A percentile compares a stretch with the other conserved stretches of the same genome.
Conservation (phyloP, 352 stramenopile species). For the Pythium dissimile region DNA sequence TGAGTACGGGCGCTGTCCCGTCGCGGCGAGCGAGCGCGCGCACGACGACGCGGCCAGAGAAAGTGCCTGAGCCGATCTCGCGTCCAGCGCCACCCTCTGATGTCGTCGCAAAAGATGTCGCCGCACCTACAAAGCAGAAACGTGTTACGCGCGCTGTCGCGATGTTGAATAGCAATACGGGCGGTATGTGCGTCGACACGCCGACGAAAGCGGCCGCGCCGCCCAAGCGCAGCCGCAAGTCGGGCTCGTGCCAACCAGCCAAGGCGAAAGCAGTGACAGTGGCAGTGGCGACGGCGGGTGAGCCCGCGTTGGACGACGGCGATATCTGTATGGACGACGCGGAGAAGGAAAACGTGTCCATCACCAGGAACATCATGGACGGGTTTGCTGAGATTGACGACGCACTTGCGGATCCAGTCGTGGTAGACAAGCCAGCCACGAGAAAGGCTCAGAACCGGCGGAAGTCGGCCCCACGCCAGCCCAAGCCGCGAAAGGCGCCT, state of each 20-base stretch:
- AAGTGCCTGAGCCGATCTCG: no score
- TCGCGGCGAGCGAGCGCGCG: background rate
- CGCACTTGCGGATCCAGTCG: background rate
- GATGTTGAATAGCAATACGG: conserved; percentile 30
- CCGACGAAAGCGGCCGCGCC: conserved; percentile 33
- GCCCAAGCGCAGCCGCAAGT: conserved; percentile 37
- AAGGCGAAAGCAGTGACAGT: background rate
- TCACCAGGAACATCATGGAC: conserved; percentile 19
- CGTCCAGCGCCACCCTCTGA: no score
- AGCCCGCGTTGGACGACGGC: no score
- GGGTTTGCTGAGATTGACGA: conserved; percentile 14
- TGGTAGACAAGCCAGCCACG: background rate
- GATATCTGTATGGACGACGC: background rate
- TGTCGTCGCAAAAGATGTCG: background rate
- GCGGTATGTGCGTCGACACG: conserved; percentile 36
- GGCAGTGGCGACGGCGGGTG: no score
- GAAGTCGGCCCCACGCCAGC: background rate
- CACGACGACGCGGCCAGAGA: background rate
- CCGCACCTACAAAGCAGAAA: conserved; percentile 22
- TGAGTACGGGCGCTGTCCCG: no score
- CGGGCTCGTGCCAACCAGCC: background rate
- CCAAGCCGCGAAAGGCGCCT: background rate
- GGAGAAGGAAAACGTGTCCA: conserved; percentile 6
- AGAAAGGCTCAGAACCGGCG: background rate
- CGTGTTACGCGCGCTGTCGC: conserved; percentile 30